Base-by-base conservation (phyloP, 352 stramenopile genomes). In the Saprolegnia diclina region DNA sequence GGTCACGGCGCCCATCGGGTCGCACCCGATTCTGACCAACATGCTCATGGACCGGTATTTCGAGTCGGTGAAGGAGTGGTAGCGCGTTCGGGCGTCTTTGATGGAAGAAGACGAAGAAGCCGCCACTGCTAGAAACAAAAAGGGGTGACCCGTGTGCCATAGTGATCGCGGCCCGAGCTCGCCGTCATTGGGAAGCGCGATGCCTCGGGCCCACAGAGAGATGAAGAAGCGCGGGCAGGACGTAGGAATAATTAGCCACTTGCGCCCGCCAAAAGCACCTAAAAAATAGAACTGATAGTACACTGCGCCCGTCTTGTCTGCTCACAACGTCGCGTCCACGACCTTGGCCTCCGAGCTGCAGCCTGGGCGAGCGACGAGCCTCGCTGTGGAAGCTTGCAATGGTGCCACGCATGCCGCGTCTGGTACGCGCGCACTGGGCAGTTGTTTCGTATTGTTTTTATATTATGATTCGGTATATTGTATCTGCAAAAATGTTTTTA, bases 1-100 rank as follows among this genome's bases (percentile, higher is more conserved):
- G 32, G 73, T 94, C 40, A 86, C 83, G 0, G 76, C 88, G 44
- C 81, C 85, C 4, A 67, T 93, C 18, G 81, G 82, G 46, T 83
- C 83, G 29, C 83, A 93, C 67, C 65, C 76, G 26, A 46, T 91
- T 9, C 64, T 93, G 11, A 79, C 81, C 0, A 77, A 91, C 42
- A 81, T 91, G 18, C 50, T 93, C 22, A 77, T 80, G 16, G 82
- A 91, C 55, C 80, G 85, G 24, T 93, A 88, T 72, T 76, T 75
- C 37, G 40, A 73, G 53, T 77, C 71, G 0, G 5, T 82, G 19
- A 66, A 66, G 26, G 57, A 66, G 37, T 66, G 57, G 57, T 66
- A 66, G 42, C 42, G 13, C 42, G 42, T 7, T 4, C 42, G 13
- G 42, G 2, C 42, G 42, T 48, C 11, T 48, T 48, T 48, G 42